Evolutionary conservation across 495 filamentous ascomycete genomes (phyloP), one percentile per base, ranked within the genome.

Genomic region (Tuber umbilicatum): DNA sequence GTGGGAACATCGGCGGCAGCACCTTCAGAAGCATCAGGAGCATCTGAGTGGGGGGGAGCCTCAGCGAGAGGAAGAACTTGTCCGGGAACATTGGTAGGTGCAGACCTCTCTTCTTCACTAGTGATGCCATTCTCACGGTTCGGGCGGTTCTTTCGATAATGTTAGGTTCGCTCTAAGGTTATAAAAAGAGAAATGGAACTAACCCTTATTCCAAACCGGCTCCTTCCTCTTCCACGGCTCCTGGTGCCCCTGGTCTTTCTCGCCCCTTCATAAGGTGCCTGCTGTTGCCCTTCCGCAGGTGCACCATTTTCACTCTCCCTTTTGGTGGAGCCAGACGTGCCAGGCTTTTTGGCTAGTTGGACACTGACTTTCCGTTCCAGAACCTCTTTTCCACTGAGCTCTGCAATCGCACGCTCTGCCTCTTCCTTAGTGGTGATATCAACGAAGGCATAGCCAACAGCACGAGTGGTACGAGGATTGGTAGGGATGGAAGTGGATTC

Each of bases 371-470:
- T 97, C 83, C 95, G 93, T 84, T 97, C 92, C 60, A 97, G 89
- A 81, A 99, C 93, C 85, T 94, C 93, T 86, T 97, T 94, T 82
- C 95, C 94, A 75, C 94, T 97, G 69, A 99, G 91, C 84, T 95
- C 92, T 80, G 87, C 87, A 81, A 99, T 97, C 80, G 95, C 95
- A 83, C 93, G 91, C 84, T 97, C 92, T 73, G 95, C 95, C 86
- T 99, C 96, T 75, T 88, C 88, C 67, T 96, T 93, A 72, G 94
- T 97, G 68, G 92, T 94, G 70, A 99, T 90, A 82, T 98, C 95
- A 81, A 99, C 95, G 84, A 99, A 99, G 81, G 95, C 95, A 84
- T 99, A 99, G 77, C 95, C 95, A 84, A 99, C 95, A 60, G 95
- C 94, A 83, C 96, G 95, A 84, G 91, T 92, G 84, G 94, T 99